Conservation (phyloP, 352 stramenopile genomes). For the Phytophthora idaei region DNA sequence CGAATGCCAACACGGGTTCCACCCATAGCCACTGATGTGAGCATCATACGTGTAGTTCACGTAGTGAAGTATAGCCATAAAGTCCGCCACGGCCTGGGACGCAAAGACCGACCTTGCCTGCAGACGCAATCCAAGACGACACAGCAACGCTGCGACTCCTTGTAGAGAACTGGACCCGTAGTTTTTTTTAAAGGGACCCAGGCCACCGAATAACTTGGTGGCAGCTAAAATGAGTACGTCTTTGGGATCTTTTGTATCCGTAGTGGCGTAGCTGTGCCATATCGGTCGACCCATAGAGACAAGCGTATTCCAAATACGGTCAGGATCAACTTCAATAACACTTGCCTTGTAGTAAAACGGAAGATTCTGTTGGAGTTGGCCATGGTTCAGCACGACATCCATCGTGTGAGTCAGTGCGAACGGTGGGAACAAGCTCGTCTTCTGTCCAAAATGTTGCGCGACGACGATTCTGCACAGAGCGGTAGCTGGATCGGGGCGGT, state of each 20-base stretch:
- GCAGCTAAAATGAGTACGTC: neutral
- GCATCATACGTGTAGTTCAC: constrained; percentile 17
- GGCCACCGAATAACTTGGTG: constrained; percentile 10
- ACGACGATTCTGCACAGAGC: neutral
- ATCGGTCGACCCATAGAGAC: neutral
- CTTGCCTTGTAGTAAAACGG: constrained; percentile 2
- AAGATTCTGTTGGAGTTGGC: neutral
- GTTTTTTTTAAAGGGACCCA: neutral
- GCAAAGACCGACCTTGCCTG: constrained; percentile 20
- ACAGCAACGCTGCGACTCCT: constrained; percentile 33
- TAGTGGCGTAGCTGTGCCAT: constrained; percentile 1
- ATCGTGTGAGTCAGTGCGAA: neutral
- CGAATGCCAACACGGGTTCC: constrained; percentile 37
- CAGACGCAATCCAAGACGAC: constrained; percentile 28
- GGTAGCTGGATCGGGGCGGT: neutral
- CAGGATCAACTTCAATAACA: neutral
- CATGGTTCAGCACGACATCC: neutral
- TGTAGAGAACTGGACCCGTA: constrained; percentile 6
- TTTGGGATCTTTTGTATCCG: neutral
- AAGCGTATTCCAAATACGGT: neutral
- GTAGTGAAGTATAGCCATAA: constrained; percentile 30
- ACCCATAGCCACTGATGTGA: constrained; percentile 22
- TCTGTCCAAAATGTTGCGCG: neutral
- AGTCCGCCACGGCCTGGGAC: constrained; percentile 20
- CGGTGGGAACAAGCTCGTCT: neutral